These are phyloP conservation scores for Escallonia rubra DNA, from an alignment of 129 eudicot species.

Conservation along the genomic window DNA sequence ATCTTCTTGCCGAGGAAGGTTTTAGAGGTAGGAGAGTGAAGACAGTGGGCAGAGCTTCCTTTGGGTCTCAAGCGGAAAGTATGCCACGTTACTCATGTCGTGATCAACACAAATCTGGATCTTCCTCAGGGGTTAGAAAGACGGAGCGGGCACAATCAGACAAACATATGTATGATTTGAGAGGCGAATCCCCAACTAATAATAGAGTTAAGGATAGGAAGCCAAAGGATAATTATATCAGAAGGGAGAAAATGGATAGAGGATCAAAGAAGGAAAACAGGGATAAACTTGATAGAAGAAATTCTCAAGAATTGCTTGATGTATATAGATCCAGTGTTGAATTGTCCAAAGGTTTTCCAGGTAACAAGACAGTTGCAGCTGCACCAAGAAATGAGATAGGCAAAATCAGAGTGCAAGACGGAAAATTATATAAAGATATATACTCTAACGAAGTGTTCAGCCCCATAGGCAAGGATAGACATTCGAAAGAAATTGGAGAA, in stretches of 20 bases:
- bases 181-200: slow-evolving; percentile 37
- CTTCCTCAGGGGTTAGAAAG: slow-evolving; percentile 32
- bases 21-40: slow-evolving; percentile 52
- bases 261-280: slow-evolving; percentile 17
- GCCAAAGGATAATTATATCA: slow-evolving; percentile 25
- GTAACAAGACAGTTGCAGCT: slow-evolving; percentile 45
- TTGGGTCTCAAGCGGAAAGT: slow-evolving; percentile 26
- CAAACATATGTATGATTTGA: slow-evolving; percentile 23
- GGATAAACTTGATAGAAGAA: slow-evolving; percentile 18
- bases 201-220: slow-evolving; percentile 25
- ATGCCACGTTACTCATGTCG: slow-evolving; percentile 24
- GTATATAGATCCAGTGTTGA: slow-evolving; percentile 22
- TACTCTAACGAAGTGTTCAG: slow-evolving; percentile 46
- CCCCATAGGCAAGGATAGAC: slow-evolving; percentile 32
- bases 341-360: slow-evolving; percentile 25
- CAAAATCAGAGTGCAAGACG: slow-evolving; percentile 28
- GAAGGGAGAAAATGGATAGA: slow-evolving; percentile 21
- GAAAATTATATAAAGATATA: slow-evolving; percentile 38
- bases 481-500: slow-evolving; percentile 11
- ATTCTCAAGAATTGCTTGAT: slow-evolving; percentile 20
- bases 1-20: slow-evolving; percentile 73
- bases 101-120: slow-evolving; percentile 26
- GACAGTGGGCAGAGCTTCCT: slow-evolving; percentile 38
- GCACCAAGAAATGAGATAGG: slow-evolving; percentile 27
- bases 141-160: slow-evolving; percentile 63